Evolutionary conservation across 2,329 filamentous ascomycete species (phyloP), one percentile per base, ranked within the genome.

Genomic region (Coniochaeta hoffmannii): DNA sequence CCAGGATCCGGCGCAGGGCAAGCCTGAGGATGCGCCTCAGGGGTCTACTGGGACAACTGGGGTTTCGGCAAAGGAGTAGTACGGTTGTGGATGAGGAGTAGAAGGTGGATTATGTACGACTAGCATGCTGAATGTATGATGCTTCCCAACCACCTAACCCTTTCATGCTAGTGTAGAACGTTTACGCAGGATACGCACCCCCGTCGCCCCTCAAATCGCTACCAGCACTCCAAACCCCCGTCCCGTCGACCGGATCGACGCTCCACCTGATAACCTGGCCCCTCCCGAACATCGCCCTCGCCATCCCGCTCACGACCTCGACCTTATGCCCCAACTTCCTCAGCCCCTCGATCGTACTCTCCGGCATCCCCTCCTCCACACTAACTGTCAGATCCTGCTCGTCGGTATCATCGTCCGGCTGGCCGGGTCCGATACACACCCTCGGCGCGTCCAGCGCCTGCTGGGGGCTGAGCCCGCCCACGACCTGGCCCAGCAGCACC

Each of bases 161-260:
- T n/a, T n/a, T n/a, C n/a, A n/a, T n/a, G n/a, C n/a, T n/a, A n/a
- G n/a, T n/a, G n/a, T n/a, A n/a, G n/a, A n/a, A n/a, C n/a, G n/a
- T n/a, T n/a, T 70, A 79, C 50, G 71, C 69, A 34, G 83, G 83
- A 67, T 79, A 85, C 8, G 82, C 83, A 2, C 69, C 82, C 0
- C 94, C 93, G 71, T 99, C 93, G 0, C 89, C 93, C 57, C 94
- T 82, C 63, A 83, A 79, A 75, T 99, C 93, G 68, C 92, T 97
- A 0, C 91, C 93, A 0, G 85, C 93, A 55, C 89, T 95, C 82
- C 89, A 97, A 1, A 97, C 79, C 7, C 82, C 76, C 30, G 80
- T 77, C 3, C 83, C 83, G 44, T 94, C 89, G 4, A 81, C 68
- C 0, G 74, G 69, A 61, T 97, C 91, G 26, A 87, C 75, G 67